Evolutionary conservation across 345 rosid genomes (phyloP).

Genomic region (Melaleuca alternifolia): DNA sequence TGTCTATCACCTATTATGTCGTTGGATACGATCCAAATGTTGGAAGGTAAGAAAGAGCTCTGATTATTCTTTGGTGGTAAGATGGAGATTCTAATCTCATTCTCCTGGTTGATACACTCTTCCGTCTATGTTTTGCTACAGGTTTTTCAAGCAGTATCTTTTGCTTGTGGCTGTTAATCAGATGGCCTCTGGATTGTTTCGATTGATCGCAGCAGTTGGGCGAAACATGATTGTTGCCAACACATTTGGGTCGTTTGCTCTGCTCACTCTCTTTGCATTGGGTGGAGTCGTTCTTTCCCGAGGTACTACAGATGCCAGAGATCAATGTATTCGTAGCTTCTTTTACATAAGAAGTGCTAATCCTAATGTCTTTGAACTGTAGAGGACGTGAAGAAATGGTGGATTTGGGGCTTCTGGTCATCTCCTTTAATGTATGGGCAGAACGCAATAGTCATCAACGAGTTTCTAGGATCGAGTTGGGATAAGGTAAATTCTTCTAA

Average conservation of each 20-base stretch:
- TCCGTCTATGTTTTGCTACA: slow-evolving; percentile 8
- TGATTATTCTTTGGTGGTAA: not conserved
- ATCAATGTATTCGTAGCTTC: not conserved
- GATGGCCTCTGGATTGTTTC: slow-evolving; percentile 57
- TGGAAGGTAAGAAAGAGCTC: slow-evolving; percentile 34
- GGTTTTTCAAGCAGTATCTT: slow-evolving; percentile 58
- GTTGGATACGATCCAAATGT: slow-evolving; percentile 63
- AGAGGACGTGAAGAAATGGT: slow-evolving; percentile 77
- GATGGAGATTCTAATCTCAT: not conserved
- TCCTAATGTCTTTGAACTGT: not conserved
- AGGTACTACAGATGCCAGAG: slow-evolving; percentile 6
- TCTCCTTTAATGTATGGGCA: slow-evolving; percentile 83
- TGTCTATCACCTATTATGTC: slow-evolving; percentile 59
- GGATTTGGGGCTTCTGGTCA: slow-evolving; percentile 84
- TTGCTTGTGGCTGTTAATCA: slow-evolving; percentile 41
- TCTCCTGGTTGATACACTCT: not conserved
- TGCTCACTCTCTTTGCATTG: slow-evolving; percentile 39
- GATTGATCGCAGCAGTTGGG: slow-evolving; percentile 39
- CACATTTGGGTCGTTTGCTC: slow-evolving; percentile 48
- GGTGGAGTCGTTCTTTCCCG: slow-evolving; percentile 61
- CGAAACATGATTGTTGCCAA: slow-evolving; percentile 56
- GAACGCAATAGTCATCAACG: slow-evolving; percentile 51
- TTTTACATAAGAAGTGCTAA: not conserved
- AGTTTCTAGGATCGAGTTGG: slow-evolving; percentile 48
- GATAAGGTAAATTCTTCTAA: slow-evolving; percentile 13